Percentiles rank a stretch among this genome's conserved stretches.
These are phyloP conservation scores for Lichina pygmaea DNA, from an alignment of 495 filamentous ascomycete genomes.

Conservation along the genomic window DNA sequence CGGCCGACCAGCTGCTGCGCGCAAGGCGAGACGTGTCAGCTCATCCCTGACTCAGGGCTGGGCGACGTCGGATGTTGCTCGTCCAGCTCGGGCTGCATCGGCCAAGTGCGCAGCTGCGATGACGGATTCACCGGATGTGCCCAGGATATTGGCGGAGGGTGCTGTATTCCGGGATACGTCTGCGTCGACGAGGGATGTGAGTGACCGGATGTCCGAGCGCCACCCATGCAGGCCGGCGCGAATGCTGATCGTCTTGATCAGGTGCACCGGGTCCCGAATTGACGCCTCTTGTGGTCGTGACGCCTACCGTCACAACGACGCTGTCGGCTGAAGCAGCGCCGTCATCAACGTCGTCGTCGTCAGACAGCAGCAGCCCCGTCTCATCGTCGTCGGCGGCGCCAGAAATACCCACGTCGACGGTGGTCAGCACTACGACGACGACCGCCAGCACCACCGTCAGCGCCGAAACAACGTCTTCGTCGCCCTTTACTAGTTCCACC, in stretches of 20 bases:
- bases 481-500: slow-evolving; percentile 12
- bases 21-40: slow-evolving; percentile 34
- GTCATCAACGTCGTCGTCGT: slow-evolving; percentile 6
- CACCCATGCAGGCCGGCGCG: neutral
- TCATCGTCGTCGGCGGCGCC: no score
- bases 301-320: slow-evolving; percentile 6
- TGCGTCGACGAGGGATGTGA: slow-evolving; percentile 66
- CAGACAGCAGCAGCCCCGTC: no score
- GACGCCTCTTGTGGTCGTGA: slow-evolving; percentile 14
- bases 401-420: slow-evolving; percentile 12
- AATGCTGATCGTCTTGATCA: neutral
- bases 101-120: slow-evolving; percentile 33
- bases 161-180: slow-evolving; percentile 56
- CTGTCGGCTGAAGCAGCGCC: slow-evolving; percentile 6
- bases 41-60: slow-evolving; percentile 42
- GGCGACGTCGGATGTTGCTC: slow-evolving; percentile 77
- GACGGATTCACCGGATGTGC: slow-evolving; percentile 40
- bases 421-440: slow-evolving; percentile 10
- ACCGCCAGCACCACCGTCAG: slow-evolving; percentile 3
- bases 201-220: slow-evolving; percentile 7
- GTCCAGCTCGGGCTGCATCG: slow-evolving; percentile 36
- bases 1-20: slow-evolving; percentile 56
- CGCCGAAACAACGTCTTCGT: slow-evolving; percentile 26
- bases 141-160: slow-evolving; percentile 48
- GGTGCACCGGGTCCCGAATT: slow-evolving; percentile 1